Conservation (phyloP, 768 basidiomycete species). For the Dictyophora rubrovolvata region DNA sequence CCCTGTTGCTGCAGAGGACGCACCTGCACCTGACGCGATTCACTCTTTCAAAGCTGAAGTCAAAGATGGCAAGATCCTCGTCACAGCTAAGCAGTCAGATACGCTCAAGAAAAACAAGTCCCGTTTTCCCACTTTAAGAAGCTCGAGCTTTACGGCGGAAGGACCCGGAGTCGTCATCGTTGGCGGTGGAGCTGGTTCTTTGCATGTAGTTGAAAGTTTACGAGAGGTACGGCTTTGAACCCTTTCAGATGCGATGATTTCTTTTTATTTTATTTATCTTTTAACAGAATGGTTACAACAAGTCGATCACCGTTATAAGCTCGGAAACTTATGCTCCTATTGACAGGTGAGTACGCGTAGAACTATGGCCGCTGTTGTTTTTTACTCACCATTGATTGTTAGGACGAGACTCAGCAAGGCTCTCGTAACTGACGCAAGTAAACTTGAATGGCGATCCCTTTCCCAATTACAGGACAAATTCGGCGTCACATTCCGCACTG, state of each 20-base stretch:
- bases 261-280: neutral
- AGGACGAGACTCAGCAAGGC: constrained; percentile 88
- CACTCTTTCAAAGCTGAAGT: constrained; percentile 68
- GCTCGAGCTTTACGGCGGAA: constrained; percentile 33
- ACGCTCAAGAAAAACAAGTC: constrained; percentile 60
- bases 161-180: constrained; percentile 70
- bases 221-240: constrained; percentile 47
- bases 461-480: constrained; percentile 72
- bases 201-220: constrained; percentile 70
- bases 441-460: constrained; percentile 62
- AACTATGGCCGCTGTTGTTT: neutral
- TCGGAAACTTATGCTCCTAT: constrained; percentile 75
- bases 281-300: constrained; percentile 60
- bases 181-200: constrained; percentile 76
- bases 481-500: constrained; percentile 53
- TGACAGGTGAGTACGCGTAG: constrained; percentile 49
- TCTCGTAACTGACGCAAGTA: constrained; percentile 66
- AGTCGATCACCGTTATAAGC: constrained; percentile 70
- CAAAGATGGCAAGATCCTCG: constrained; percentile 63
- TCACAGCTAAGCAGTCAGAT: constrained; percentile 55
- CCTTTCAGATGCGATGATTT: neutral
- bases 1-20: constrained; percentile 52
- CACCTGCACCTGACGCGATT: constrained; percentile 71
- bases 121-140: constrained; percentile 47
- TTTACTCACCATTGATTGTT: neutral